Evolutionary conservation across 306 rosid species (phyloP).

Genomic region (Sphenostylis stenocarpa): DNA sequence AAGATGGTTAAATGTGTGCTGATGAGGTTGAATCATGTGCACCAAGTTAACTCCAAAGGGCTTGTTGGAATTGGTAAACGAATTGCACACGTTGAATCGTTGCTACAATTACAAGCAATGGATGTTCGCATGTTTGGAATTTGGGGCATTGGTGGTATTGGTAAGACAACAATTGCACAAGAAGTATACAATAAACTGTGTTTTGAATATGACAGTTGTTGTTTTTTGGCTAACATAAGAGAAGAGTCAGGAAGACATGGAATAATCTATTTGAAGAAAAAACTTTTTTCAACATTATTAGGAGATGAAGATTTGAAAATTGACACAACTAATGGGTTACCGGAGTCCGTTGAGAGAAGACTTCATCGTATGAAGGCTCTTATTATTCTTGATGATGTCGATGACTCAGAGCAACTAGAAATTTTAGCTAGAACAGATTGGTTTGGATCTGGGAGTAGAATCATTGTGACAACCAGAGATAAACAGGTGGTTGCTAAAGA

Average conservation of each 20-base stretch:
- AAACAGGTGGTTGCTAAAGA: background rate
- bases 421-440: background rate
- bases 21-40: background rate
- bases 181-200: background rate
- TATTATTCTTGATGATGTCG: slow-evolving; percentile 28
- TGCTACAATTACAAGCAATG: background rate
- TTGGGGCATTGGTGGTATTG: slow-evolving; percentile 19
- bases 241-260: slow-evolving; percentile 14
- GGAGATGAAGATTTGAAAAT: background rate
- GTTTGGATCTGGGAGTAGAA: background rate
- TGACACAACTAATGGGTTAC: background rate
- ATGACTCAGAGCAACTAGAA: background rate
- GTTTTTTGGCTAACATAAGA: slow-evolving; percentile 1
- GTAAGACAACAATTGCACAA: background rate
- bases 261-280: background rate
- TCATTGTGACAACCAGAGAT: slow-evolving; percentile 7
- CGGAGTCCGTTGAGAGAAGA: background rate
- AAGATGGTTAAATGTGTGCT: background rate
- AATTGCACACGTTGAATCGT: slow-evolving; percentile 15
- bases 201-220: background rate
- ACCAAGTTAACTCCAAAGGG: background rate
- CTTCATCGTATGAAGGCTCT: slow-evolving; percentile 14
- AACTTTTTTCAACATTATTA: background rate
- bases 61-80: background rate
- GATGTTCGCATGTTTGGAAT: slow-evolving; percentile 22